These are phyloP conservation scores for Fusarium subglutinans DNA, from an alignment of 2,329 filamentous ascomycete genomes.

Conservation along the genomic window DNA sequence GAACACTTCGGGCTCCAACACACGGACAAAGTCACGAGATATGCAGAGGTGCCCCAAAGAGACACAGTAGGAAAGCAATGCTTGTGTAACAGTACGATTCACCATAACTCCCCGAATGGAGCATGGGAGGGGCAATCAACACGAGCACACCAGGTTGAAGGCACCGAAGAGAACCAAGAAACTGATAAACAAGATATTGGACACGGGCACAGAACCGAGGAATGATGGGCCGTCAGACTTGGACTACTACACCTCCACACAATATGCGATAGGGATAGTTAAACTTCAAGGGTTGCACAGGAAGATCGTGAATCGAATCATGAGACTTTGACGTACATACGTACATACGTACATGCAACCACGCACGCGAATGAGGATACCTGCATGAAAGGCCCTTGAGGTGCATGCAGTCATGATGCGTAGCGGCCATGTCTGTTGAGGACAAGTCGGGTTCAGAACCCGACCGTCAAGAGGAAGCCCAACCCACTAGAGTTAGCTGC, in stretches of 20 bases:
- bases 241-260: conserved; percentile 15
- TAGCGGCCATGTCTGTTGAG: conserved; percentile 35
- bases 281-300: conserved; percentile 27
- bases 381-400: conserved; percentile 39
- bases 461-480: conserved; percentile 18
- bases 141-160: conserved; percentile 2
- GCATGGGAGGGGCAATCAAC: conserved; percentile 7
- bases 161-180: conserved; percentile 8
- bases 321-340: conserved; percentile 31
- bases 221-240: conserved; percentile 22
- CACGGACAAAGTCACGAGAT: background rate
- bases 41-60: background rate
- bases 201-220: background rate
- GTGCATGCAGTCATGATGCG: conserved; percentile 43
- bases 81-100: background rate
- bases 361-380: conserved; percentile 36
- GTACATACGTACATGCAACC: conserved; percentile 34
- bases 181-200: background rate
- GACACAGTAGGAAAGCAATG: background rate
- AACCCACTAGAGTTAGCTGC: conserved; percentile 28
- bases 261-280: conserved; percentile 14
- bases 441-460: conserved; percentile 31
- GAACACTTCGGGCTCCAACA: background rate
- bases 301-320: conserved; percentile 32
- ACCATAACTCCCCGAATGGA: conserved; percentile 30